Percentiles rank a stretch among this genome's conserved stretches.
These are phyloP conservation scores for Cardamine resedifolia DNA, from an alignment of 345 rosid species.

Conservation along the genomic window DNA sequence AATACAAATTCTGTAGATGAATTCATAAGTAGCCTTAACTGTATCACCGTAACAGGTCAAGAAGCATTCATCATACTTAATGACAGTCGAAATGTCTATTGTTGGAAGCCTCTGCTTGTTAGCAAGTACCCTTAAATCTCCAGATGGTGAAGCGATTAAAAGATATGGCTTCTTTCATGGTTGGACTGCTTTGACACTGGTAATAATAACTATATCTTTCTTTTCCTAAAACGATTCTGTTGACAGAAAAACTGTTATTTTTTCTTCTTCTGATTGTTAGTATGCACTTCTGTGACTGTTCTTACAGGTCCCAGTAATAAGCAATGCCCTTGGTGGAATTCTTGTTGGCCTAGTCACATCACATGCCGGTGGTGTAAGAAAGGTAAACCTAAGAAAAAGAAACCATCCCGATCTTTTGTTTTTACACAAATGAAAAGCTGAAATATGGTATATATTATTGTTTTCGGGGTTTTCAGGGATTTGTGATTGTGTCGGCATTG, in stretches of 20 bases:
- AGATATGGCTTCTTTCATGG: slow-evolving; percentile 82
- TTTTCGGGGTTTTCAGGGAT: slow-evolving; percentile 59
- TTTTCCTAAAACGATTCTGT: not conserved
- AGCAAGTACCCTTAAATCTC: slow-evolving; percentile 80
- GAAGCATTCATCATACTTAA: slow-evolving; percentile 91
- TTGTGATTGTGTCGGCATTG: slow-evolving; percentile 92
- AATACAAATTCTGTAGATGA: not conserved
- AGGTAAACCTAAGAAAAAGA: slow-evolving; percentile 50
- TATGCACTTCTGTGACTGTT: not conserved
- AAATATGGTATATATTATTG: not conserved
- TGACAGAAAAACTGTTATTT: not conserved
- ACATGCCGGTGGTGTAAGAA: slow-evolving; percentile 94
- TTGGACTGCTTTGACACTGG: slow-evolving; percentile 84
- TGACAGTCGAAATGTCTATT: slow-evolving; percentile 96
- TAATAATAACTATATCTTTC: slow-evolving; percentile 19
- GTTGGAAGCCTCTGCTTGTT: slow-evolving; percentile 92
- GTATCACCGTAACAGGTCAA: slow-evolving; percentile 58
- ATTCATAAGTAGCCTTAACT: not conserved
- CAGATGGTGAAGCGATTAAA: slow-evolving; percentile 93
- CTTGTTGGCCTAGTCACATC: slow-evolving; percentile 96
- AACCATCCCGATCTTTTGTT: not conserved
- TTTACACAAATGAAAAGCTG: not conserved
- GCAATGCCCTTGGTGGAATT: slow-evolving; percentile 91
- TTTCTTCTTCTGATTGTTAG: not conserved
- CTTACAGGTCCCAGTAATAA: slow-evolving; percentile 71